These are phyloP conservation scores for Tuber borchii DNA, from an alignment of 495 filamentous ascomycete species.

Conservation along the genomic window DNA sequence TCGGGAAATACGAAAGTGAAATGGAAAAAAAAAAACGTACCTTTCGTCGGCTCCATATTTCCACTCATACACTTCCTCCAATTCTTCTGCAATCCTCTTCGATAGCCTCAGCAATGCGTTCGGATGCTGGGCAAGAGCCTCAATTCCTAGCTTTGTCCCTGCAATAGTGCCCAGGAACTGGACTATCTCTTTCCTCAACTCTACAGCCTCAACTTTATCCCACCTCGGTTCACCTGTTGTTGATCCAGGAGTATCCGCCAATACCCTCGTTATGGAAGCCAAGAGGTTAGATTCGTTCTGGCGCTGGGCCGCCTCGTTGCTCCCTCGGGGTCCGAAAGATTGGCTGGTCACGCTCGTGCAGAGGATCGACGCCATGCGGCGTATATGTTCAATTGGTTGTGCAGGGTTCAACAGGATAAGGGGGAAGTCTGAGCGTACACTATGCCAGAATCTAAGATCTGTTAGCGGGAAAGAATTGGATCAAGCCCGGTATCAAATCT, in stretches of 20 bases:
- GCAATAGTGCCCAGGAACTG: conserved; percentile 51
- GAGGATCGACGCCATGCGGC: conserved; percentile 54
- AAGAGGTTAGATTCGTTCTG: conserved; percentile 56
- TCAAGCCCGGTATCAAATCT: conserved; percentile 13
- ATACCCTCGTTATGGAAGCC: conserved; percentile 55
- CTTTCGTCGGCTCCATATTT: conserved; percentile 38
- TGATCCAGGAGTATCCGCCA: conserved; percentile 52
- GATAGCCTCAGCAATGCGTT: conserved; percentile 55
- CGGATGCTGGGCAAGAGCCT: conserved; percentile 51
- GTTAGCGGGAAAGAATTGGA: conserved; percentile 11
- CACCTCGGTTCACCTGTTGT: conserved; percentile 50
- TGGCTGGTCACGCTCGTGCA: conserved; percentile 53
- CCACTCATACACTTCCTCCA: conserved; percentile 57
- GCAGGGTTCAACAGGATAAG: conserved; percentile 56
- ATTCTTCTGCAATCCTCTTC: conserved; percentile 56
- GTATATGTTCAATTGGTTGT: conserved; percentile 54
- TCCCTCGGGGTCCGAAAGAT: conserved; percentile 57
- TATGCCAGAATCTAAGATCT: conserved; percentile 52
- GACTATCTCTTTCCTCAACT: conserved; percentile 55
- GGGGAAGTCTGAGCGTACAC: conserved; percentile 57
- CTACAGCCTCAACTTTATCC: conserved; percentile 49
- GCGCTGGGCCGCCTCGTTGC: conserved; percentile 49
- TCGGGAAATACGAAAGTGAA: not conserved
- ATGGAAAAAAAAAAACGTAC: conserved; percentile 33
- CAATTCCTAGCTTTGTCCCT: conserved; percentile 48